Evolutionary conservation across 169 alveolate species (phyloP), one percentile per base, ranked within the genome.

Genomic region (Besnoitia besnoiti): DNA sequence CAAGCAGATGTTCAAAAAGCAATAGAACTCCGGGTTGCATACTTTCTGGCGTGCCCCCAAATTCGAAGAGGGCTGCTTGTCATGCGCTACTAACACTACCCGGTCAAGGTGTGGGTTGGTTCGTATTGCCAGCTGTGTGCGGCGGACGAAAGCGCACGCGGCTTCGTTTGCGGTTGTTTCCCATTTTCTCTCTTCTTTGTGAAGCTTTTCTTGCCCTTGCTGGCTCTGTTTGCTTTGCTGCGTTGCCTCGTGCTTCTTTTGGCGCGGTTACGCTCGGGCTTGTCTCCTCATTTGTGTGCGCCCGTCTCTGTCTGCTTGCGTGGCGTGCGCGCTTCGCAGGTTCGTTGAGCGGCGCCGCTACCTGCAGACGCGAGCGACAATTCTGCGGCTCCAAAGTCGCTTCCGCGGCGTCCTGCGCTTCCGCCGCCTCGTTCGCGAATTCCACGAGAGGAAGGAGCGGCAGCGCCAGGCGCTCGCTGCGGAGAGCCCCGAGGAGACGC

Each of bases 381-480:
- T 73, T 19, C 2, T 35, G 12, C 82, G 82, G 39, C 46, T 73
- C n/a, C 82, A 73, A n/a, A 42, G 44, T 7, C 82, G 82, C 44
- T n/a, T 10, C 30, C 82, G 82, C 16, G 82, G 82, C 14, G 82
- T 73, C 39, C 46, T 73, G 82, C 82, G 82, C n/a, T 73, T 73
- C 46, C 82, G 82, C n/a, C 39, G 82, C 24, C 5, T 73, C 24
- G 46, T 73, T 16, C 82, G 44, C 44, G 82, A 73, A 19, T 55
- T 55, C 24, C 67, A n/a, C 12, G 67, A 55, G 67, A 21, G 67
- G 3, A 55, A n/a, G 24, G 67, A 55, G 3, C 67, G n/a, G n/a
- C n/a, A n/a, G n/a, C n/a, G n/a, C n/a, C n/a, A n/a, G n/a, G n/a
- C n/a, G n/a, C n/a, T n/a, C n/a, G n/a, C n/a, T n/a, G n/a, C n/a